phyloP scores from a whole-genome alignment of 208 protist species.

The Acanthamoeba royreba region DNA sequence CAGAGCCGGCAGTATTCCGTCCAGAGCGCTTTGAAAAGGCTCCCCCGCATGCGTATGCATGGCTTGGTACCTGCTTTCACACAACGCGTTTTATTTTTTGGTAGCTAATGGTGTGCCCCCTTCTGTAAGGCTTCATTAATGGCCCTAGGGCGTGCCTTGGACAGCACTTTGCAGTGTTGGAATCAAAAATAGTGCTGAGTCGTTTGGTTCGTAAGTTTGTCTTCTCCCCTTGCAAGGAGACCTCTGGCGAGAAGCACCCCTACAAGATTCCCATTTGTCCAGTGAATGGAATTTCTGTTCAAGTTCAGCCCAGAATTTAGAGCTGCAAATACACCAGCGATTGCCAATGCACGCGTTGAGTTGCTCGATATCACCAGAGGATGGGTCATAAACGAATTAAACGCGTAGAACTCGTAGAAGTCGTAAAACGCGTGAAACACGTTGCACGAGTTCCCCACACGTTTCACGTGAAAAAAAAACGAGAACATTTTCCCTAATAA shows the following conservation, averaged over 20 bases:
- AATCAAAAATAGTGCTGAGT: conserved; percentile 50
- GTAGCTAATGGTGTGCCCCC: not conserved
- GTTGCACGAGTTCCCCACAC: too few relatives aligned
- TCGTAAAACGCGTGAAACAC: too few relatives aligned
- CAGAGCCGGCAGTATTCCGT: conserved; percentile 81
- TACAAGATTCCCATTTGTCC: not conserved
- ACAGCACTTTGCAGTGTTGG: conserved; percentile 86
- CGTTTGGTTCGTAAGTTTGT: not conserved
- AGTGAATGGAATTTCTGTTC: not conserved
- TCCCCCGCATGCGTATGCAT: not conserved
- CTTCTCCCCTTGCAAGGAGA: not conserved
- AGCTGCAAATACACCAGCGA: too few relatives aligned
- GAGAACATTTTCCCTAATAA: too few relatives aligned
- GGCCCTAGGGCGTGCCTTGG: conserved; percentile 88
- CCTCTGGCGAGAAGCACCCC: not conserved
- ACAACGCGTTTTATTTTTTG: not conserved
- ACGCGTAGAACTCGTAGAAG: too few relatives aligned
- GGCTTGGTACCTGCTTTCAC: not conserved
- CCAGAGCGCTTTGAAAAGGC: conserved; percentile 82
- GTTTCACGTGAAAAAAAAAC: too few relatives aligned
- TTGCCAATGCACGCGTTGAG: too few relatives aligned
- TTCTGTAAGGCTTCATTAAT: conserved; percentile 80
- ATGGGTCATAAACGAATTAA: too few relatives aligned
- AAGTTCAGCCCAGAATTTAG: not conserved
- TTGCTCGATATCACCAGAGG: too few relatives aligned